Base-by-base conservation (phyloP, 2,329 filamentous ascomycete genomes). In the Sporothrix mexicana region DNA sequence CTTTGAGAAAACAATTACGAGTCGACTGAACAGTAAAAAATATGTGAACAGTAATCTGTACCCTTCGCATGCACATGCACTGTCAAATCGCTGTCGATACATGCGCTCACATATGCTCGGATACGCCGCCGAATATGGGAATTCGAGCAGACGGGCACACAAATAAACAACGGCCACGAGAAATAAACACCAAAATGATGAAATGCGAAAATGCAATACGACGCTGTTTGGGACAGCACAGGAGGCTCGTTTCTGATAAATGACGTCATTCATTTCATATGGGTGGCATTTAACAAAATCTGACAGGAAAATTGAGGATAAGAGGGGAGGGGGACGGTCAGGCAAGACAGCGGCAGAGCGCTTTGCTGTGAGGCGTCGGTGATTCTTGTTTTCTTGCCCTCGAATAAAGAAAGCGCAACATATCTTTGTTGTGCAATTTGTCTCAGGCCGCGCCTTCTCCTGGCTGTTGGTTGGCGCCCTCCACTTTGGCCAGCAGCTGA, bases 141-240 rank as follows among this genome's bases (percentile, higher is more conserved):
- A 64, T 45, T n/a, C n/a, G n/a, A 36, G 30, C 30, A 36, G 30
- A 47, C 47, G 61, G n/a, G 41, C 41, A 66, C 61, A 47, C 17
- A 45, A 17, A 51, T 36, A 67, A 51, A 67, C 23, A 67, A 36
- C 30, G 43, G 30, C 30, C 43, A 67, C 20, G 3, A 36, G 13
- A 51, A 51, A 67, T 12, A 67, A 36, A 66, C 43, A 66, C 5
- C 12, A n/a, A 20, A 36, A 25, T 15, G 20, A 20, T 8, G 13
- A 12, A 61, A 41, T 17, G 57, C 23, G 23, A 61, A 49, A 47
- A 66, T 66, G 62, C 62, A 66, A 49, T 66, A 30, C 62, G 62
- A 66, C 62, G 62, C 20, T 66, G 62, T 67, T 67, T 51, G 45
- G 47, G 25, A 67, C 43, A 25, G 64, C 41, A 66, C 41, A 23